Evolutionary conservation across 352 stramenopile genomes (phyloP).

Genomic region (Globisporangium apiculatum): DNA sequence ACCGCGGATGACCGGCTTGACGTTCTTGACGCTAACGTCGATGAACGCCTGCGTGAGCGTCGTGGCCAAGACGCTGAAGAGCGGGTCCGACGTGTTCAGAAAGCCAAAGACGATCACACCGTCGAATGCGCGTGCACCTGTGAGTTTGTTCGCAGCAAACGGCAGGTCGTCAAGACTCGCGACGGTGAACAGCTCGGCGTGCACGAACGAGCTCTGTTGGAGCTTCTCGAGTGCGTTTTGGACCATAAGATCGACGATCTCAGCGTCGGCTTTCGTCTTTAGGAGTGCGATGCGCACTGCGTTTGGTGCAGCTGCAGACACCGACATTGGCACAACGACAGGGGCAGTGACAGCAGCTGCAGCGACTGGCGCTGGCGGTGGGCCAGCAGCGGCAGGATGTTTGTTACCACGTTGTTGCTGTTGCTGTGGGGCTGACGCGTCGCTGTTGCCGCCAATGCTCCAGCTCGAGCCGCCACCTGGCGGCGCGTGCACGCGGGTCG

Average conservation of each 20-base stretch:
- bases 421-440: conserved; percentile 17
- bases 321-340: conserved; percentile 1
- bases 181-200: conserved; percentile 60
- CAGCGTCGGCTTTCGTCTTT: conserved; percentile 71
- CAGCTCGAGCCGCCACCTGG: conserved; percentile 75
- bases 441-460: conserved; percentile 45
- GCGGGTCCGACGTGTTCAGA: conserved; percentile 51
- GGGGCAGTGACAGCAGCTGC: conserved; percentile 14
- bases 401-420: conserved; percentile 8
- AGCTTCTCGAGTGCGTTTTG: conserved; percentile 58
- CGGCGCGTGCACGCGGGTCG: conserved; percentile 73
- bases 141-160: conserved; percentile 80
- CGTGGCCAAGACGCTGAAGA: conserved; percentile 49
- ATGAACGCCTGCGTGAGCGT: conserved; percentile 70
- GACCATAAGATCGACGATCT: conserved; percentile 63
- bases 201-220: conserved; percentile 23
- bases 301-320: conserved; percentile 3
- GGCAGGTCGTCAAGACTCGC: conserved; percentile 62
- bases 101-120: conserved; percentile 74
- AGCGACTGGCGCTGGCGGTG: conserved; percentile 19
- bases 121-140: conserved; percentile 55
- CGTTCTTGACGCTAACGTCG: conserved; percentile 76
- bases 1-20: conserved; percentile 67
- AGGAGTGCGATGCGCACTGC: conserved; percentile 52
- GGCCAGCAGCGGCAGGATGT: neutral